phyloP scores from a whole-genome alignment of 2,329 filamentous ascomycete species.

The Beauveria rudraprayagi region DNA sequence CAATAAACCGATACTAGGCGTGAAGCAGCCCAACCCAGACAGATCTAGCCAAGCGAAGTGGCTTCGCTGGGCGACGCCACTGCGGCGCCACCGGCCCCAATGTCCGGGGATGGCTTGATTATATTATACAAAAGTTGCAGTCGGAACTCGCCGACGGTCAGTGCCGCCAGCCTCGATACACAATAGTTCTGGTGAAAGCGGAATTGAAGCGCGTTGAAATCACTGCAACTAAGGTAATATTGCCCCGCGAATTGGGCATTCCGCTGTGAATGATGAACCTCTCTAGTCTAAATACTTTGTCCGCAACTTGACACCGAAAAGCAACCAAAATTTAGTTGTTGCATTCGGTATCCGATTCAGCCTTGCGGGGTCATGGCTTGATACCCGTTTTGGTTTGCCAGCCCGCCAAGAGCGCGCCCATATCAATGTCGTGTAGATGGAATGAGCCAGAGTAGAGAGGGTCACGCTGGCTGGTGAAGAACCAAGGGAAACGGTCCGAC shows the following conservation, averaged over 20 bases:
- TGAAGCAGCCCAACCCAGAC: neutral
- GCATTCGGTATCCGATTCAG: conserved; percentile 2
- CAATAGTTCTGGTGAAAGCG: neutral
- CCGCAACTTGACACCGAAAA: neutral
- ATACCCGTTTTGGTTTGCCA: neutral
- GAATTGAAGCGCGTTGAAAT: neutral
- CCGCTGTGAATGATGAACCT: neutral
- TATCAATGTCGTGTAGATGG: neutral
- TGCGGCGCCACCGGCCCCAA: neutral
- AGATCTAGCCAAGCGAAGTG: neutral
- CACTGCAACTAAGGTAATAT: neutral
- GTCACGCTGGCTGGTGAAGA: too few species aligned
- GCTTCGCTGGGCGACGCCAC: neutral
- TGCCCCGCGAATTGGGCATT: neutral
- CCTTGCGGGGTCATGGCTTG: neutral
- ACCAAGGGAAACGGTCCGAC: neutral
- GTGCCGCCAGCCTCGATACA: neutral
- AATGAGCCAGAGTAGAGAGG: neutral
- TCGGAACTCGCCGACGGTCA: neutral
- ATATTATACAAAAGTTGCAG: neutral
- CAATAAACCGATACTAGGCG: neutral
- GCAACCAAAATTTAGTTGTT: neutral
- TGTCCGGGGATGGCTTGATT: neutral
- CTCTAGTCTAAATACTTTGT: neutral
- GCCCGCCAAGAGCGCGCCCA: neutral